Evolutionary conservation across 208 protist genomes (phyloP).

Genomic region (Trypanosoma cruzi): DNA sequence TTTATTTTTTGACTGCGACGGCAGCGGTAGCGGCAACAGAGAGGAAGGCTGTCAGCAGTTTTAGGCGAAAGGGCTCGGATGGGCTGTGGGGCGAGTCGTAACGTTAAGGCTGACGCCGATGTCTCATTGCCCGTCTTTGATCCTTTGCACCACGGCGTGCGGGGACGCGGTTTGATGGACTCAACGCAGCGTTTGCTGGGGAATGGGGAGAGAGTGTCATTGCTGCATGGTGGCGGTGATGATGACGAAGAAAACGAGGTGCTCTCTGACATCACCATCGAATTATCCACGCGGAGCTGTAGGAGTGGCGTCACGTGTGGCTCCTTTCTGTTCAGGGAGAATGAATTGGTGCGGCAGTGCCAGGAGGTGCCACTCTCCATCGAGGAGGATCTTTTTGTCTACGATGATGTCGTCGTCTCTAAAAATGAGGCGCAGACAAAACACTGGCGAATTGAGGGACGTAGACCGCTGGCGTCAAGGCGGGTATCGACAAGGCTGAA

Average conservation of each 20-base stretch:
- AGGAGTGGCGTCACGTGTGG: neutral
- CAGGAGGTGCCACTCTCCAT: conserved; percentile 50
- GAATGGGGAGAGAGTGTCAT: neutral
- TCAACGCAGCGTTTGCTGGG: neutral
- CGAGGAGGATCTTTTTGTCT: conserved; percentile 81
- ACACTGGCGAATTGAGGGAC: conserved; percentile 72
- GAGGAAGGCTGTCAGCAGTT: no score
- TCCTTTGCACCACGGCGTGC: neutral
- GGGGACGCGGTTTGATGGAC: no score
- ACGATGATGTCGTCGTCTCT: conserved; percentile 84
- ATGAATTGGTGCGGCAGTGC: conserved; percentile 81
- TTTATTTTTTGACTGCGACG: no score
- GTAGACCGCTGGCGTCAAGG: conserved; percentile 36
- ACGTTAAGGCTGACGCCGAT: no score
- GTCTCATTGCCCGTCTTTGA: neutral
- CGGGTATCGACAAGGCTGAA: neutral
- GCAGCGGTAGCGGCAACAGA: no score
- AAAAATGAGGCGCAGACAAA: conserved; percentile 70
- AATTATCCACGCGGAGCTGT: conserved; percentile 16
- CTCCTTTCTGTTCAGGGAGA: conserved; percentile 35
- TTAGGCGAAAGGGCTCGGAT: neutral
- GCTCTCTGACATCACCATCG: conserved; percentile 43
- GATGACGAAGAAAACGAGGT: conserved; percentile 13
- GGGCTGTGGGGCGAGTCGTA: neutral
- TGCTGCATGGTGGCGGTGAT: neutral